These are phyloP conservation scores for Calonectria fujianensis DNA, from an alignment of 2,329 filamentous ascomycete species.

Conservation along the genomic window DNA sequence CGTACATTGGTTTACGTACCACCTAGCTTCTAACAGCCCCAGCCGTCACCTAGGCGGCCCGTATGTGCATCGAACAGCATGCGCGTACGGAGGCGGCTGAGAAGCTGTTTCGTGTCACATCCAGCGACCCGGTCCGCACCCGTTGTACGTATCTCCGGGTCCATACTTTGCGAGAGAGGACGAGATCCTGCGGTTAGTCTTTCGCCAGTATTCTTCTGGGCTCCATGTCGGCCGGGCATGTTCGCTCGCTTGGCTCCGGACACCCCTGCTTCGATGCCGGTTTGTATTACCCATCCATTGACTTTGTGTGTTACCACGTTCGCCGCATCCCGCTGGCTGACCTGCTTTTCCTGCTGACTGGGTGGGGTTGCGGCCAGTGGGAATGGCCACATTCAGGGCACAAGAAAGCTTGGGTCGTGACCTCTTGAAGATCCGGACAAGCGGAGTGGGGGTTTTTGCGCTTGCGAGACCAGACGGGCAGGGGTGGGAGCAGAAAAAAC, in stretches of 20 bases:
- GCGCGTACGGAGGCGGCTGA: conserved; percentile 11
- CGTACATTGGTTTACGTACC: conserved; percentile 16
- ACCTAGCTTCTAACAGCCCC: background rate
- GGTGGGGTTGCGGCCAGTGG: conserved; percentile 38
- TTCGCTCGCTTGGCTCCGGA: conserved; percentile 35
- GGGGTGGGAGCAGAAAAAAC: conserved; percentile 24
- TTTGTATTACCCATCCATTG: conserved; percentile 20
- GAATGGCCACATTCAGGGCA: conserved; percentile 36
- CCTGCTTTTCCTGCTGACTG: conserved; percentile 36
- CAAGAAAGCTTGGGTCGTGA: conserved; percentile 35
- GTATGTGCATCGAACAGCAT: conserved; percentile 5
- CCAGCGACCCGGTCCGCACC: conserved; percentile 12
- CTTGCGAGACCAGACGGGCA: conserved; percentile 19
- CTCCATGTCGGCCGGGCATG: conserved; percentile 12
- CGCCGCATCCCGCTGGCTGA: conserved; percentile 29
- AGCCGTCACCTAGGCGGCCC: conserved; percentile 6
- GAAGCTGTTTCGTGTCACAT: conserved; percentile 9
- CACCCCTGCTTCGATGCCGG: conserved; percentile 23
- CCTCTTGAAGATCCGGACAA: conserved; percentile 36
- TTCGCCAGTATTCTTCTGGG: conserved; percentile 20
- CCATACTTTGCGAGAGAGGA: background rate
- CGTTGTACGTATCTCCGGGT: background rate
- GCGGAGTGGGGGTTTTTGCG: conserved; percentile 45
- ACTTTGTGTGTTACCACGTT: conserved; percentile 12
- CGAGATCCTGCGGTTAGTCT: conserved; percentile 23